Conservation (phyloP, 352 stramenopile genomes). For the Pythium insidiosum region DNA sequence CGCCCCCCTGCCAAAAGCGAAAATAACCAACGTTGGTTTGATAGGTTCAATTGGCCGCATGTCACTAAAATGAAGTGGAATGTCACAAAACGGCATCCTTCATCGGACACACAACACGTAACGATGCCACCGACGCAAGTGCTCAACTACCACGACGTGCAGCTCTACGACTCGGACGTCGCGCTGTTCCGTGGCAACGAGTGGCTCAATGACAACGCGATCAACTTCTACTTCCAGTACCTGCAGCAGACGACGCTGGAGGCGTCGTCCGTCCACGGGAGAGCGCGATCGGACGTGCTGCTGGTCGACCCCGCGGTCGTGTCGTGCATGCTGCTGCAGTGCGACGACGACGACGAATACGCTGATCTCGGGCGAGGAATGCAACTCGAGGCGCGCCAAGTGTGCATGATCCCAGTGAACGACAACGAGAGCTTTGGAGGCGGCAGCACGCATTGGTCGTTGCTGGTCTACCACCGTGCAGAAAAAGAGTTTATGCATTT, state of each 20-base stretch:
- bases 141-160: conserved; percentile 74
- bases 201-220: conserved; percentile 81
- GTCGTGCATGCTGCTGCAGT: conserved; percentile 77
- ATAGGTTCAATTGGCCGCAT: conserved; percentile 3
- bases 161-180: conserved; percentile 78
- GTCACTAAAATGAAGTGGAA: background rate
- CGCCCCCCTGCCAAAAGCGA: background rate
- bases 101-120: background rate
- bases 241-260: conserved; percentile 44
- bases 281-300: conserved; percentile 23
- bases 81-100: background rate
- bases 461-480: conserved; percentile 57
- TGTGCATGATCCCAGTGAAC: conserved; percentile 65
- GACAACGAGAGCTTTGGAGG: conserved; percentile 51
- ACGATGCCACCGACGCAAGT: conserved; percentile 19
- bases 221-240: conserved; percentile 83
- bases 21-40: conserved; percentile 13
- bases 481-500: conserved; percentile 43
- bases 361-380: conserved; percentile 44
- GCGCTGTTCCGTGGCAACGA: conserved; percentile 41
- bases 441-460: conserved; percentile 67
- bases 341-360: conserved; percentile 76
- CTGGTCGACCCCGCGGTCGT: conserved; percentile 74
- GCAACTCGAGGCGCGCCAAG: conserved; percentile 18
- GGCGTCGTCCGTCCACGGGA: conserved; percentile 14